A percentile compares a stretch with the other conserved stretches of the same genome.
Conservation (phyloP, 192 early-diverging fungal species). For the Backusella australiensis region DNA sequence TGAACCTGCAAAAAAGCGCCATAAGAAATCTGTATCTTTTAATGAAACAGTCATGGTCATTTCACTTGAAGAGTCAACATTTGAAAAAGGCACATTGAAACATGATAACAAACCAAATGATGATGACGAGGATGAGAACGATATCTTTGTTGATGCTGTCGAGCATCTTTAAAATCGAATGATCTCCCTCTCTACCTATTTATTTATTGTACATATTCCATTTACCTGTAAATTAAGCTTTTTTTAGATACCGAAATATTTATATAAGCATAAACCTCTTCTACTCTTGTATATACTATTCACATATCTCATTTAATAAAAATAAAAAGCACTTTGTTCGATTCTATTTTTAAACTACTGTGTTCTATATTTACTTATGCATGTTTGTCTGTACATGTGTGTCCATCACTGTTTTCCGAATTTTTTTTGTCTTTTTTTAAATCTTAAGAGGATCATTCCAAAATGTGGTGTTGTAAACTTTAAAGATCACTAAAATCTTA, state of each 20-base stretch:
- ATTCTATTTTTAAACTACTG: not conserved
- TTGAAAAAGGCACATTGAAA: not conserved
- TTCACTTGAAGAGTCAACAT: not conserved
- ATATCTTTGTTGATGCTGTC: slow-evolving; percentile 12
- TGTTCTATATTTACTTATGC: not conserved
- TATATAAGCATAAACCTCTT: not conserved
- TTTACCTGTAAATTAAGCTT: not conserved
- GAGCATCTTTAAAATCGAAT: not conserved
- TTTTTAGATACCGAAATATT: not conserved
- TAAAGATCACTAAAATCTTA: too few relatives aligned
- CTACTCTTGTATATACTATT: not conserved
- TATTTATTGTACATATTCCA: slow-evolving; percentile 3
- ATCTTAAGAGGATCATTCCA: too few relatives aligned
- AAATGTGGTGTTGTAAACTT: too few relatives aligned
- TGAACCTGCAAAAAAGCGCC: not conserved
- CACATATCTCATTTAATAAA: not conserved
- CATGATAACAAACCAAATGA: not conserved
- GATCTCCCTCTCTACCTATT: not conserved
- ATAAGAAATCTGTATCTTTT: slow-evolving; percentile 14
- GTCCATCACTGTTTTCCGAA: not conserved
- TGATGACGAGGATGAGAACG: not conserved
- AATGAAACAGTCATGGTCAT: slow-evolving; percentile 5
- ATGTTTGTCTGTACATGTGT: not conserved
- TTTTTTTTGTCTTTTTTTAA: not conserved
- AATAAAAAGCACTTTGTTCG: not conserved